Evolutionary conservation across 2,329 filamentous ascomycete genomes (phyloP).

Genomic region (Elsinoe perseae): DNA sequence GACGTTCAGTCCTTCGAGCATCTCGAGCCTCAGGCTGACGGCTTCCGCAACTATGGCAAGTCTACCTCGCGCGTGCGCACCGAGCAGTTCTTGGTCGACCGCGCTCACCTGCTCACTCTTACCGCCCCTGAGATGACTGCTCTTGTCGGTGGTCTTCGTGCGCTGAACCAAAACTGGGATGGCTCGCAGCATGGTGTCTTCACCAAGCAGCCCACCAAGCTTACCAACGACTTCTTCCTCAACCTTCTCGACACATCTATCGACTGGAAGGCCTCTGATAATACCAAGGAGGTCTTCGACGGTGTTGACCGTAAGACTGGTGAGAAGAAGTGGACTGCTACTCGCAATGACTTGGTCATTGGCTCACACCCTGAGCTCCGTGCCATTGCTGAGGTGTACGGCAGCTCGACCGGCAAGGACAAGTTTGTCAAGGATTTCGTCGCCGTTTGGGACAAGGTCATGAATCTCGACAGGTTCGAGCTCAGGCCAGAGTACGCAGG

Average conservation of each 20-base stretch:
- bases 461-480: constrained; percentile 66
- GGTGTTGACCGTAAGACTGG: constrained; percentile 60
- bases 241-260: constrained; percentile 64
- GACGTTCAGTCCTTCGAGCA: constrained; percentile 56
- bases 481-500: constrained; percentile 25
- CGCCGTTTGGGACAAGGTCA: constrained; percentile 64
- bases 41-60: constrained; percentile 72
- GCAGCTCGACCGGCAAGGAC: constrained; percentile 48
- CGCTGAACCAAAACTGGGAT: constrained; percentile 62
- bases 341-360: constrained; percentile 62
- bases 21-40: constrained; percentile 63
- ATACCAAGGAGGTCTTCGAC: constrained; percentile 51
- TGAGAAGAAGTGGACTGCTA: constrained; percentile 59
- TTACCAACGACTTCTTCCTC: constrained; percentile 77
- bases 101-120: constrained; percentile 61
- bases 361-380: constrained; percentile 68
- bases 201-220: constrained; percentile 57
- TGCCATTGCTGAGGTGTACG: constrained; percentile 64
- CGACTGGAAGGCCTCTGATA: constrained; percentile 52
- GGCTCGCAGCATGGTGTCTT: constrained; percentile 60
- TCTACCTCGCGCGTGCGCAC: constrained; percentile 52
- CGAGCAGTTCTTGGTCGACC: constrained; percentile 66
- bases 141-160: constrained; percentile 64
- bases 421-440: constrained; percentile 68
- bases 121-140: constrained; percentile 63